Percentiles rank a stretch among this genome's conserved stretches.
phyloP scores from a whole-genome alignment of 352 stramenopile genomes.

The Phytophthora kernoviae region DNA sequence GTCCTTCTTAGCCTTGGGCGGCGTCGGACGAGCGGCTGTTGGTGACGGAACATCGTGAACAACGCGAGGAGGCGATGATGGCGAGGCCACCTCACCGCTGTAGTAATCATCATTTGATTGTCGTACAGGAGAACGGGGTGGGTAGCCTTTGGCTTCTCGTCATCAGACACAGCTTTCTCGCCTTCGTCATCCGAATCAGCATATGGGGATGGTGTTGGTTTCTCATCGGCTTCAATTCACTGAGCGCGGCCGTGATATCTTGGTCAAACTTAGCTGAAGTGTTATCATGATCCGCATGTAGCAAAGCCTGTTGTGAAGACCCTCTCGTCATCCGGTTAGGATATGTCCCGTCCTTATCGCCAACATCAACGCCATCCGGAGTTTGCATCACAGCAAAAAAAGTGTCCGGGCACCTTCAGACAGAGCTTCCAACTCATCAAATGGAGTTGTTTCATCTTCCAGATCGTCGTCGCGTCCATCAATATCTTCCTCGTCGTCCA shows the following conservation, averaged over 20 bases:
- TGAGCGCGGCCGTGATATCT: slow-evolving; percentile 34
- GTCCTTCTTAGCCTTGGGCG: slow-evolving; percentile 39
- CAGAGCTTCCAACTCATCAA: slow-evolving; percentile 87
- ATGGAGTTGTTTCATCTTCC: slow-evolving; percentile 81
- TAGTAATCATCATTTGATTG: slow-evolving; percentile 23
- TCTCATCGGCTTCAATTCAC: slow-evolving; percentile 28
- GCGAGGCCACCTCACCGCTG: slow-evolving; percentile 22
- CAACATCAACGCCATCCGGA: slow-evolving; percentile 79
- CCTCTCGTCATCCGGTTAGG: slow-evolving; percentile 40
- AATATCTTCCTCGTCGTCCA: slow-evolving; percentile 38
- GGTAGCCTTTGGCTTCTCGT: slow-evolving; percentile 11
- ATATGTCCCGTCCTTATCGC: slow-evolving; percentile 57
- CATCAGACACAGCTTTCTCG: slow-evolving; percentile 19
- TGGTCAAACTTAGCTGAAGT: slow-evolving; percentile 43
- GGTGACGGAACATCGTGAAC: slow-evolving; percentile 20
- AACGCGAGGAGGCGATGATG: slow-evolving; percentile 11
- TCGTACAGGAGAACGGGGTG: slow-evolving; percentile 20
- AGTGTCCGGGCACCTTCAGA: slow-evolving; percentile 86
- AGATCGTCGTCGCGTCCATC: slow-evolving; percentile 71
- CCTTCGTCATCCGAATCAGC: slow-evolving; percentile 28
- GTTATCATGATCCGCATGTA: slow-evolving; percentile 27
- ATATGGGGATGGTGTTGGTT: slow-evolving; percentile 12
- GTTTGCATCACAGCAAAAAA: slow-evolving; percentile 90
- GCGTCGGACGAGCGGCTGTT: slow-evolving; percentile 25
- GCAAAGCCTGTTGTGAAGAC: slow-evolving; percentile 31